phyloP scores from a whole-genome alignment of 306 rosid genomes.

The Trifolium dubium region DNA sequence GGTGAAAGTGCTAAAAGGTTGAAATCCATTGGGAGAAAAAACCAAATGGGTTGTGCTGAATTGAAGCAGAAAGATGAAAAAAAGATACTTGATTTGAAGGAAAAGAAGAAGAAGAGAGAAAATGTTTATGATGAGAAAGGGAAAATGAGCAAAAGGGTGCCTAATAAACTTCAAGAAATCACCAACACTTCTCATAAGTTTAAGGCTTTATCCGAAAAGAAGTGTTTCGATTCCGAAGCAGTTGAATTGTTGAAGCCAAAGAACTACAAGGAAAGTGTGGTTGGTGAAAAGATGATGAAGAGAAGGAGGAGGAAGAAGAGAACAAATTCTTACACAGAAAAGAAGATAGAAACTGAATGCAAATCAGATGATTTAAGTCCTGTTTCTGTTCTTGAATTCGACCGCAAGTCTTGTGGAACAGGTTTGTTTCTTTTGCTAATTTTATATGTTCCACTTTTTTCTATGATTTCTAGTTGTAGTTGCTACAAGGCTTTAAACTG shows the following conservation, averaged over 20 bases:
- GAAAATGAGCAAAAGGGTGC: constrained; percentile 44
- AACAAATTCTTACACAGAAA: constrained; percentile 31
- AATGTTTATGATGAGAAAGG: constrained; percentile 35
- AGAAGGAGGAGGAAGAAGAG: constrained; percentile 41
- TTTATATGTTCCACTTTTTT: neutral
- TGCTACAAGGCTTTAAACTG: neutral
- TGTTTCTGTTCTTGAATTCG: constrained; percentile 78
- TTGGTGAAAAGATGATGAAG: constrained; percentile 42
- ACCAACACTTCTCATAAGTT: constrained; percentile 27
- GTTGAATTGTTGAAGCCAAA: constrained; percentile 30
- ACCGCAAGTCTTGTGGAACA: constrained; percentile 49
- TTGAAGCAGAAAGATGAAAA: constrained; percentile 48
- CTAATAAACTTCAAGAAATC: constrained; percentile 42
- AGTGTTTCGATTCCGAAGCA: constrained; percentile 37
- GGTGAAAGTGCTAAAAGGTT: constrained; percentile 31
- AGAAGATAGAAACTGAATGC: constrained; percentile 50
- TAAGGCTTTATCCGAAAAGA: constrained; percentile 37
- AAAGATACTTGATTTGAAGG: constrained; percentile 42
- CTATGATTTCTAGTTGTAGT: neutral
- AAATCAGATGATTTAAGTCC: constrained; percentile 81
- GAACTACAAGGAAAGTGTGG: constrained; percentile 31
- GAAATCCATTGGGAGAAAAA: constrained; percentile 43
- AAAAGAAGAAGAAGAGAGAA: constrained; percentile 44
- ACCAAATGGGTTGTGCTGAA: constrained; percentile 40
- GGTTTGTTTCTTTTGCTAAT: constrained; percentile 53